phyloP scores from a whole-genome alignment of 2,329 filamentous ascomycete species.

The Hypoxylon sp. region DNA sequence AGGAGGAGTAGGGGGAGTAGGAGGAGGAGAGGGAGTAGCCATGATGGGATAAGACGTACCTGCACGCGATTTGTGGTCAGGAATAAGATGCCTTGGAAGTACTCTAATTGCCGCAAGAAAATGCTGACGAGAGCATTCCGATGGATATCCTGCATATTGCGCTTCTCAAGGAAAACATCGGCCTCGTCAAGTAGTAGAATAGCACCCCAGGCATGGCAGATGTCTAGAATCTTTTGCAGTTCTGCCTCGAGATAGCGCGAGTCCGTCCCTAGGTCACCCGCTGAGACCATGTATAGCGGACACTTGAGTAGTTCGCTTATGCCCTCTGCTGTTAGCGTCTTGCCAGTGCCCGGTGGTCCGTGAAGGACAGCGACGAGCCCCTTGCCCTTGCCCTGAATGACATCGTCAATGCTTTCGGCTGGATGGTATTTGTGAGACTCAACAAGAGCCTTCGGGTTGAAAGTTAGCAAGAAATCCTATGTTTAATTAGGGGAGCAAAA shows the following conservation, averaged over 20 bases:
- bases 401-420: conserved; percentile 85
- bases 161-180: conserved; percentile 86
- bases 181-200: conserved; percentile 89
- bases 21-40: not conserved
- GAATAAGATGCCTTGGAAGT: conserved; percentile 93
- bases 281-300: conserved; percentile 86
- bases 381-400: conserved; percentile 87
- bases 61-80: conserved; percentile 89
- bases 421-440: conserved; percentile 87
- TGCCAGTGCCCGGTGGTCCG: conserved; percentile 88
- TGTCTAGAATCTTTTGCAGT: conserved; percentile 86
- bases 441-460: conserved; percentile 73
- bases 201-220: conserved; percentile 88
- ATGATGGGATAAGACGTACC: conserved; percentile 54
- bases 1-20: not conserved
- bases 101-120: conserved; percentile 88
- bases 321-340: conserved; percentile 88
- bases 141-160: conserved; percentile 85
- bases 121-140: conserved; percentile 89
- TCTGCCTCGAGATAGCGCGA: conserved; percentile 80
- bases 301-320: conserved; percentile 87
- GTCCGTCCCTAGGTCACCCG: conserved; percentile 86
- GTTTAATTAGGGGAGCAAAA: not conserved
- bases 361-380: conserved; percentile 87
- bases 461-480: conserved; percentile 14